Base-by-base conservation (phyloP, 345 rosid species). In the Eucalyptus urophylla region DNA sequence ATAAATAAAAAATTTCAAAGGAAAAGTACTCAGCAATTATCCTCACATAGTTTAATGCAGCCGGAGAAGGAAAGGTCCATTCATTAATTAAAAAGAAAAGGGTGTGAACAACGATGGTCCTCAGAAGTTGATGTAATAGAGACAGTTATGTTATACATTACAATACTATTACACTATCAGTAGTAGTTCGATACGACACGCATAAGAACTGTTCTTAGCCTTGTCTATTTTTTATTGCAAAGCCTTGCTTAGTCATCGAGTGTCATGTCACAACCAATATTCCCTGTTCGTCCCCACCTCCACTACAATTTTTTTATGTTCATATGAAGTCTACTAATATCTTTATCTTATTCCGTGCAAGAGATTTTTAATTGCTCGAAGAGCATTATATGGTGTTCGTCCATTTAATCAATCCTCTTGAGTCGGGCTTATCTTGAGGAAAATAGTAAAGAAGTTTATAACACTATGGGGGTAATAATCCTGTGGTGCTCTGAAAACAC, bases 251-350 rank as follows among this genome's bases (percentile, higher is more conserved):
- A 80, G 87, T 89, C 90, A 89, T 54, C 49, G 19, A 93, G 92
- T 93, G 92, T 93, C 93, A 88, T 89, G 69, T 93, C 93, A 87
- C 88, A 87, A 86, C 89, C 86, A 89, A 88, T 86, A 88, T 89
- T 88, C 69, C 15, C 24, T 31, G 65, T 29, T 31, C 44, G 58
- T 87, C 88, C 91, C 90, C 62, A 86, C 88, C 69, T 65, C 87
- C 89, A 56, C 58, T 43, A 44, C 86, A 72, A 83, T 8, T n/a
- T 24, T 33, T 65, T 29, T 56, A 13, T 87, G 17, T 22, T 15
- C 44, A 33, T 69, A 69, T 33, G 81, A 69, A 69, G 44, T 69
- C 81, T 69, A 33, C 13, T 16, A 31, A 69, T 31, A 8, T 16
- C 5, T 31, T 69, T 69, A 15, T 69, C 19, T 31, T 8, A 69